Evolutionary conservation across 1,284 basidiomycete species (phyloP).

Genomic region (Heterobasidion occidentale): DNA sequence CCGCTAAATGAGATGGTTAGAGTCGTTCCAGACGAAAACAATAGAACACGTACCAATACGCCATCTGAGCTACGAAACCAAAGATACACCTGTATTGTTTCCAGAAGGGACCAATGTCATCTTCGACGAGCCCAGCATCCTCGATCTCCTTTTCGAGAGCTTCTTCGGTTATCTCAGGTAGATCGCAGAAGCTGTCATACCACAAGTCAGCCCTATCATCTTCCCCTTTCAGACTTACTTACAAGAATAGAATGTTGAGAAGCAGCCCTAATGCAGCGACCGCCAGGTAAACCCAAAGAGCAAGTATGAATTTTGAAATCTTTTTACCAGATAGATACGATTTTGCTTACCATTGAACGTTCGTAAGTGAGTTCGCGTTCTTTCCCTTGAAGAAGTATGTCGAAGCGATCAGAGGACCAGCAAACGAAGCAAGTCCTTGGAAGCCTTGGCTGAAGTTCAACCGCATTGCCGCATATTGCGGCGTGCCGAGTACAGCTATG

Average conservation of each 20-base stretch:
- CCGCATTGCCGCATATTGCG: constrained; percentile 68
- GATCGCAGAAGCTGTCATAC: constrained; percentile 49
- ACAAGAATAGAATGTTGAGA: constrained; percentile 66
- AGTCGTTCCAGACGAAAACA: background rate
- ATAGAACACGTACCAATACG: constrained; percentile 44
- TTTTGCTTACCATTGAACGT: constrained; percentile 56
- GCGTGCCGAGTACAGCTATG: constrained; percentile 60
- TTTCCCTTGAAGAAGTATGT: constrained; percentile 66
- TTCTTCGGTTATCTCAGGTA: constrained; percentile 74
- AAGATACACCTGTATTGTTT: constrained; percentile 67
- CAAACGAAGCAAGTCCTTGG: constrained; percentile 74
- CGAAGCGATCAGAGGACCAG: constrained; percentile 75
- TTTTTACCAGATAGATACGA: background rate
- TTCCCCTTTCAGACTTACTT: constrained; percentile 13
- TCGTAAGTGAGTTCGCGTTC: constrained; percentile 54
- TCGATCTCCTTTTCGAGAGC: constrained; percentile 47
- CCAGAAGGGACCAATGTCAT: constrained; percentile 49
- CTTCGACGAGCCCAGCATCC: constrained; percentile 31
- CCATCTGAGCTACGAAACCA: constrained; percentile 67
- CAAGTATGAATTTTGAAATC: background rate
- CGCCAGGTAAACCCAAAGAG: constrained; percentile 65
- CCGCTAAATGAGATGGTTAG: constrained; percentile 33
- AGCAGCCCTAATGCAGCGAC: constrained; percentile 58
- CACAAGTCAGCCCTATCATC: background rate
- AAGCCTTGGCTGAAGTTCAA: constrained; percentile 81